Evolutionary conservation across 139 green algal genomes (phyloP).

Genomic region (Dunaliella sp.): DNA sequence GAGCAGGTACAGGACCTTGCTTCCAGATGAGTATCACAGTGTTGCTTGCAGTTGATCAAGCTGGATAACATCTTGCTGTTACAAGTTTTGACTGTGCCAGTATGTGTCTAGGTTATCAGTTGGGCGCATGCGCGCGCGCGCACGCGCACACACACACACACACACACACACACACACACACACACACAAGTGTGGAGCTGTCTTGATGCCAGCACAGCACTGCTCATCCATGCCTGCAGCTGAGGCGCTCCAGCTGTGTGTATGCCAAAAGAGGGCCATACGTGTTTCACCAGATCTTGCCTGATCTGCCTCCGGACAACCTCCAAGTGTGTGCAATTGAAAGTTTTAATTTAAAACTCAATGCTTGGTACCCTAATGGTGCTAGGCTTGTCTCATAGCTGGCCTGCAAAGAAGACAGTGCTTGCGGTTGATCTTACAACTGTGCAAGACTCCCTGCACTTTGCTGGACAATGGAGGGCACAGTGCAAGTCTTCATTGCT

Average conservation of each 20-base stretch:
- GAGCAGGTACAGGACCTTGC: slow-evolving; percentile 13
- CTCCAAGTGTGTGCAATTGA: neutral
- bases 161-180: too few species aligned
- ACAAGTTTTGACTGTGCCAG: slow-evolving; percentile 2
- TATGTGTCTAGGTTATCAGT: neutral
- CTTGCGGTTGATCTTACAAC: too few species aligned
- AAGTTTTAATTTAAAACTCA: too few species aligned
- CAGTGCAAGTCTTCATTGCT: too few species aligned
- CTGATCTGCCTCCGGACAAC: neutral
- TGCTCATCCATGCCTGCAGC: neutral
- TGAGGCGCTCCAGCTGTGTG: neutral
- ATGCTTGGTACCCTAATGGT: too few species aligned
- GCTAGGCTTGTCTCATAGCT: too few species aligned
- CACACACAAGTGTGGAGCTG: neutral
- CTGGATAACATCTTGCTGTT: neutral
- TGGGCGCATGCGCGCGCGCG: too few species aligned
- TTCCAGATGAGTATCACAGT: neutral
- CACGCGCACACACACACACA: too few species aligned
- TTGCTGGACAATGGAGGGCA: too few species aligned
- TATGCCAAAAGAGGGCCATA: slow-evolving; percentile 24
- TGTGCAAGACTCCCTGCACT: too few species aligned
- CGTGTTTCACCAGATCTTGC: slow-evolving; percentile 20
- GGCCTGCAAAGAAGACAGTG: too few species aligned
- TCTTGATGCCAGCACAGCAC: neutral
- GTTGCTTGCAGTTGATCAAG: neutral